Percentiles rank a stretch among this genome's conserved stretches.
phyloP scores from a whole-genome alignment of 345 rosid species.

The Ceriops tagal region DNA sequence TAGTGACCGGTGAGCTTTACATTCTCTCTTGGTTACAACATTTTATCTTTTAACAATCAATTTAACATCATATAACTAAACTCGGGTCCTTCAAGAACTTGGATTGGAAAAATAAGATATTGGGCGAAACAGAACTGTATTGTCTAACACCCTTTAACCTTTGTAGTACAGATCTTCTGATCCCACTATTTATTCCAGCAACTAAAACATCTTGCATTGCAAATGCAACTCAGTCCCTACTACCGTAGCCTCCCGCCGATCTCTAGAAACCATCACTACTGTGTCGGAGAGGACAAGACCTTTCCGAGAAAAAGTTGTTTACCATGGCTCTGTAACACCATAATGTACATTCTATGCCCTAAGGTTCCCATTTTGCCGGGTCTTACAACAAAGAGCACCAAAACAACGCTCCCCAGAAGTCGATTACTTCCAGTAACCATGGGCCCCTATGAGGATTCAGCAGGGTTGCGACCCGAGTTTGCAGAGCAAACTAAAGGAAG shows the following conservation, averaged over 20 bases:
- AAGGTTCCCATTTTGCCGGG: slow-evolving; percentile 15
- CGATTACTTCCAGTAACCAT: slow-evolving; percentile 39
- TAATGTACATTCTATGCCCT: slow-evolving; percentile 36
- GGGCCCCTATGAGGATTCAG: background rate
- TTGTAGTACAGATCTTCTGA: no score
- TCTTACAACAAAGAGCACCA: slow-evolving; percentile 52
- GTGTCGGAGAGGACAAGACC: background rate
- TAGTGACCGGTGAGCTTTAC: no score
- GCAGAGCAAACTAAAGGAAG: background rate
- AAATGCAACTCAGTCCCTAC: no score
- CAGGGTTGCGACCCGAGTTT: background rate
- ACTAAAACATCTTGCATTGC: no score
- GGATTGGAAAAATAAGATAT: no score
- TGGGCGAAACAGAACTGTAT: no score
- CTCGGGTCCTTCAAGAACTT: no score
- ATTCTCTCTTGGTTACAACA: no score
- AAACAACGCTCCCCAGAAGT: slow-evolving; percentile 53
- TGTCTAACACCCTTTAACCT: no score
- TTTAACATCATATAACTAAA: no score
- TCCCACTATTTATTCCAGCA: no score
- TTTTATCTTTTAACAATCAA: no score
- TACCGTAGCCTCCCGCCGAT: background rate
- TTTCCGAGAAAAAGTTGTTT: background rate
- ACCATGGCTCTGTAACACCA: background rate
- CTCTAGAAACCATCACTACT: background rate